Conservation (phyloP, 1,139 yeast genomes). For the Sugiyamaella neomexicana region DNA sequence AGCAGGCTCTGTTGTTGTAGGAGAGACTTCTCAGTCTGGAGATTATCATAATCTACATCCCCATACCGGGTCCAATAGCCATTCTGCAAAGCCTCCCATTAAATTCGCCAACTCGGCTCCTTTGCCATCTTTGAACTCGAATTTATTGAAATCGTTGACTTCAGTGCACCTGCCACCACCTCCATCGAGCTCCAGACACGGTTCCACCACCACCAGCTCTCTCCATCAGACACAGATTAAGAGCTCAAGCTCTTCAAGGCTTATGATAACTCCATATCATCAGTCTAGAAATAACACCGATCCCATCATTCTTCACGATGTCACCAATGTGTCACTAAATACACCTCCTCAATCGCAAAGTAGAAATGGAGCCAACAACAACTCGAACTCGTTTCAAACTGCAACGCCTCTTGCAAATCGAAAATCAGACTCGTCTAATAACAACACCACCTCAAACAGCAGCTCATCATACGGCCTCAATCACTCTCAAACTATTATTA, state of each 20-base stretch:
- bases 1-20: conserved; percentile 11
- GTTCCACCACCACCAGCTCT: neutral
- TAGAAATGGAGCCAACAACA: conserved; percentile 2
- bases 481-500: neutral
- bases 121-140: conserved; percentile 40
- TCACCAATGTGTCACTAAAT: conserved; percentile 17
- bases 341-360: conserved; percentile 27
- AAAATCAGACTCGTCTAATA: conserved; percentile 17
- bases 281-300: neutral
- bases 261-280: conserved; percentile 16
- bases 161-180: conserved; percentile 50
- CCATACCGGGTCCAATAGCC: neutral
- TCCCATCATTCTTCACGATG: conserved; percentile 26
- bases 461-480: neutral
- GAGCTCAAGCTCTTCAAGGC: conserved; percentile 8
- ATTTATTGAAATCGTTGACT: conserved; percentile 45
- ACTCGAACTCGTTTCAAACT: neutral
- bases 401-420: conserved; percentile 30
- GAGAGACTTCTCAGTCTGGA: neutral
- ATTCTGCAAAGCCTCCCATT: conserved; percentile 12
- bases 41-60: neutral
- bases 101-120: conserved; percentile 14
- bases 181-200: conserved; percentile 34
- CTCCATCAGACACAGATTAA: too few species aligned
- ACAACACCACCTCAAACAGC: conserved; percentile 6